These are phyloP conservation scores for Stereum hirsutum DNA, from an alignment of 1,284 basidiomycete genomes.

Conservation along the genomic window DNA sequence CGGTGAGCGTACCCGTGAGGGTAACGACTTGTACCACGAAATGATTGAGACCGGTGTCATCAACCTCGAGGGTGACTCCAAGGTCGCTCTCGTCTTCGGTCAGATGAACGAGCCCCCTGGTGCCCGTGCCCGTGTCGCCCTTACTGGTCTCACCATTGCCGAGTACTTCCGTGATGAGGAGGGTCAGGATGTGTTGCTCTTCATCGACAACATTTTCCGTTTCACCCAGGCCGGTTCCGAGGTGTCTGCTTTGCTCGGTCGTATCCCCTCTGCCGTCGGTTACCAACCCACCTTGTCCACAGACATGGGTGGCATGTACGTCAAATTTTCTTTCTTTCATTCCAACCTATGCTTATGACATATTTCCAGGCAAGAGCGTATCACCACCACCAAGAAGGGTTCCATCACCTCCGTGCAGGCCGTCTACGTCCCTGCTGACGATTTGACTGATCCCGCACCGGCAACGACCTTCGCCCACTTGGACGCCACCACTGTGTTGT, in stretches of 20 bases:
- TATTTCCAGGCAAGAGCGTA: constrained; percentile 80
- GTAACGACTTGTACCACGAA: constrained; percentile 99
- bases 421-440: constrained; percentile 98
- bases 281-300: constrained; percentile 99
- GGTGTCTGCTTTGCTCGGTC: constrained; percentile 98
- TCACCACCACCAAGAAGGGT: constrained; percentile 99
- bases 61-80: constrained; percentile 97
- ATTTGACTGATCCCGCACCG: constrained; percentile 99
- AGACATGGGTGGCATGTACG: constrained; percentile 99
- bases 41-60: constrained; percentile 99
- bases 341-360: constrained; percentile 11
- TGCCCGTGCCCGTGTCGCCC: constrained; percentile 99
- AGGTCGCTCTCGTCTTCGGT: constrained; percentile 99
- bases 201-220: constrained; percentile 99
- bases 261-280: constrained; percentile 99
- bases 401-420: constrained; percentile 99
- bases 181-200: constrained; percentile 98
- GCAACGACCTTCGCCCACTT: constrained; percentile 99
- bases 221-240: constrained; percentile 99
- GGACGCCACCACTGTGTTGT: constrained; percentile 98
- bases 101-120: constrained; percentile 99
- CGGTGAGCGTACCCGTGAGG: constrained; percentile 99
- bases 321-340: constrained; percentile 13
- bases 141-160: constrained; percentile 97
- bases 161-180: constrained; percentile 99